These are phyloP conservation scores for Colletotrichum horii DNA, from an alignment of 2,329 filamentous ascomycete genomes.

Conservation along the genomic window DNA sequence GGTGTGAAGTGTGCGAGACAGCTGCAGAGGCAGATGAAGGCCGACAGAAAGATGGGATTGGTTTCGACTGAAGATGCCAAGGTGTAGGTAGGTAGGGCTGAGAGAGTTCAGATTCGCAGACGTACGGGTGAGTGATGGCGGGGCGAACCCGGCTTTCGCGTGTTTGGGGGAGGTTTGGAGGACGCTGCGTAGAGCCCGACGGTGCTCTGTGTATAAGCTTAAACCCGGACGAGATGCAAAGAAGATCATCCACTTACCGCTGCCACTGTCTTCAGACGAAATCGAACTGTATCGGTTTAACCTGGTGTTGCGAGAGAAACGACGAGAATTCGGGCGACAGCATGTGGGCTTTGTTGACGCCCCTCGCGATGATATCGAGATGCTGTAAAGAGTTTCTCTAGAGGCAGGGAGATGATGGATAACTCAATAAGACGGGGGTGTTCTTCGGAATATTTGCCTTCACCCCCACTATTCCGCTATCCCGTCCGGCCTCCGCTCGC, in stretches of 20 bases:
- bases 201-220: neutral
- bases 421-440: neutral
- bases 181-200: neutral
- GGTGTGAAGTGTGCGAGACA: conserved; percentile 45
- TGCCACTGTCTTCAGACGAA: neutral
- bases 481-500: neutral
- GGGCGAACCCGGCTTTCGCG: neutral
- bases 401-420: neutral
- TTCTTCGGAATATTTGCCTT: neutral
- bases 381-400: neutral
- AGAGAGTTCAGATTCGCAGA: neutral
- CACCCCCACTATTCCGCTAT: neutral
- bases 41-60: neutral
- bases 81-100: neutral
- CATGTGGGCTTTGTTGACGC: neutral
- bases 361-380: neutral
- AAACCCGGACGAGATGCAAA: neutral
- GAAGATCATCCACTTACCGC: neutral
- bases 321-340: neutral
- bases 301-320: neutral
- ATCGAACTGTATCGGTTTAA: neutral
- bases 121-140: neutral
- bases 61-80: neutral
- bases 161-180: neutral
- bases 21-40: conserved; percentile 39